Base-by-base conservation (phyloP, 371 early-diverging fungal species). In the Nematocida sp. region DNA sequence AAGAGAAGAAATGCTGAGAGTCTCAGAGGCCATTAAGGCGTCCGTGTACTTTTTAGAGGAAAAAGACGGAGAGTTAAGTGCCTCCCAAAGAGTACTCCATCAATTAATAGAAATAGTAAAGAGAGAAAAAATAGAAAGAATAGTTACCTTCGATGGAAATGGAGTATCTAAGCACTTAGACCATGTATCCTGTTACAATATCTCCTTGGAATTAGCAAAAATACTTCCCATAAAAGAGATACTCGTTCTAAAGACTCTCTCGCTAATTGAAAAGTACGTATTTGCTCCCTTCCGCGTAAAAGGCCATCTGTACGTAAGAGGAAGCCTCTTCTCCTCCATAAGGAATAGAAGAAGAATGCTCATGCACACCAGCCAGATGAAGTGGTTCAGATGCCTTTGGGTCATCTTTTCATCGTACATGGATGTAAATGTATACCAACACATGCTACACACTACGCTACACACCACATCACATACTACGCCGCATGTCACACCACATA, bases 331-430 rank as follows among this genome's bases (percentile, higher is more conserved):
- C 1, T 86, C 87, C 13, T 82, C 86, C 1, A 55, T 84, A 26
- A 55, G 66, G 36, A 85, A 85, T 0, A 81, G 86, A 56, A 83
- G 82, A 55, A 93, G 93, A 7, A 95, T 95, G 95, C 81, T 86
- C 38, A 84, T 86, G 78, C 95, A 95, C 79, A 82, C 79, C 55
- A 87, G 87, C 53, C 95, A 97, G 84, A 80, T 94, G 78, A 89
- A 91, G 16, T 95, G 95, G 95, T 97, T 92, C 85, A 85, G 97
- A 33, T 88, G 89, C 83, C 80, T 95, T 26, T 95, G 93, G 83
- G 86, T 94, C 49, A 79, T 89, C 13, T 90, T 92, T 78, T 92
- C 93, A n/a, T 86, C 92, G 63, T 97, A 92, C 85, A 93, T 94
- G 93, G 63, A 59, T 33, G 45, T 48, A 16, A 71, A 26, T 56